Evolutionary conservation across 495 filamentous ascomycete genomes (phyloP).

Genomic region (Aspergillus incahuasiensis): DNA sequence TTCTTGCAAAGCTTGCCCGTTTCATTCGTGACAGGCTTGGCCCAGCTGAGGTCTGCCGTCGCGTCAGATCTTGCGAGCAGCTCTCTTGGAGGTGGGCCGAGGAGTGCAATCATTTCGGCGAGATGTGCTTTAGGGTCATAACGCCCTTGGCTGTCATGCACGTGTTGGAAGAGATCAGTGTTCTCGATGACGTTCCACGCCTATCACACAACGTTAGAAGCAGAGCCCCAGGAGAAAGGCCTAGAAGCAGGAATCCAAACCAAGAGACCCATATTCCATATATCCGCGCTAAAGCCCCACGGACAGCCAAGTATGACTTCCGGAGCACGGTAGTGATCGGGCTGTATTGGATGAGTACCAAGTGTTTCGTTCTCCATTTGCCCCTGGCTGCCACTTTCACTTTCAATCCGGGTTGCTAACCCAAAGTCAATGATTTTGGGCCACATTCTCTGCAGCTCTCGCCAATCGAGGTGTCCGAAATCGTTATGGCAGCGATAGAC

Average conservation of each 20-base stretch:
- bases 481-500: conserved; percentile 31
- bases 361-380: background rate
- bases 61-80: conserved; percentile 27
- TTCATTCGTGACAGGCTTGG: conserved; percentile 8
- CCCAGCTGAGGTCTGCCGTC: conserved; percentile 16
- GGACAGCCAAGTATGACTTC: conserved; percentile 34
- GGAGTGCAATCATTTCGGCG: conserved; percentile 37
- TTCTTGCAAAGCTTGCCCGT: conserved; percentile 14
- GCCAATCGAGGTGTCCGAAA: conserved; percentile 21
- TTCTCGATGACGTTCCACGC: conserved; percentile 41
- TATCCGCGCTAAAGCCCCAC: conserved; percentile 36
- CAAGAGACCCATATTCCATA: conserved; percentile 40
- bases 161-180: conserved; percentile 34
- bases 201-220: conserved; percentile 20
- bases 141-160: conserved; percentile 12
- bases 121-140: conserved; percentile 32
- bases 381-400: background rate
- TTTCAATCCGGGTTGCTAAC: conserved; percentile 54
- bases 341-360: conserved; percentile 28
- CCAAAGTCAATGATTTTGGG: conserved; percentile 80
- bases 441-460: conserved; percentile 13
- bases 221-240: too few species aligned
- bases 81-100: conserved; percentile 36
- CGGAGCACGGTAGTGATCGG: conserved; percentile 35
- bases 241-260: conserved; percentile 1